A percentile compares a stretch with the other conserved stretches of the same genome.
Evolutionary conservation across 768 basidiomycete genomes (phyloP).

Genomic region (Termitomyces sp.): DNA sequence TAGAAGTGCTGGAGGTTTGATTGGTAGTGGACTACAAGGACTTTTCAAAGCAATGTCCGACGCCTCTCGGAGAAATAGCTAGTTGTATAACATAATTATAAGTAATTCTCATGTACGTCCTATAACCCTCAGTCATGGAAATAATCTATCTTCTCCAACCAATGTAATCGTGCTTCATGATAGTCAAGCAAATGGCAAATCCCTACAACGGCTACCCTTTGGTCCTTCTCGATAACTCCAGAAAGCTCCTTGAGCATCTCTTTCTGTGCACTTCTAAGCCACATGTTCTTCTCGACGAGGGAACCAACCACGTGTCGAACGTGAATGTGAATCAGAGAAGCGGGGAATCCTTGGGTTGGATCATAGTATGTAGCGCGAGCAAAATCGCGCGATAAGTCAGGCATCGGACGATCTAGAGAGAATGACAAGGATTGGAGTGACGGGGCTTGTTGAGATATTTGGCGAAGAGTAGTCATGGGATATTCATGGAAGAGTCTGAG

Average conservation of each 20-base stretch:
- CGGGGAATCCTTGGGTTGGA: constrained; percentile 1
- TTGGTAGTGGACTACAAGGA: constrained; percentile 26
- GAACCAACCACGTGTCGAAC: constrained; percentile 11
- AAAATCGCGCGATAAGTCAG: constrained; percentile 16
- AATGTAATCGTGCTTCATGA: constrained; percentile 1
- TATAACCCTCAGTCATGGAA: background rate
- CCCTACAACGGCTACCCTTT: constrained; percentile 1
- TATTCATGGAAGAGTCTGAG: constrained; percentile 20
- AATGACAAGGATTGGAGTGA: constrained; percentile 17
- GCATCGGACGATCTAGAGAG: constrained; percentile 13
- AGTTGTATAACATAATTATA: background rate
- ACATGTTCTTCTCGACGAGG: constrained; percentile 3
- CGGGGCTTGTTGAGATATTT: constrained; percentile 20
- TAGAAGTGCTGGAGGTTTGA: constrained; percentile 22
- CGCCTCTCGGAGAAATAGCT: background rate
- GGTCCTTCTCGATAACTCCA: background rate
- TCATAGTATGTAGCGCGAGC: background rate
- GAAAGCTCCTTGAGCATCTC: constrained; percentile 4
- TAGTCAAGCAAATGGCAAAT: background rate
- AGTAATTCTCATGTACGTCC: background rate
- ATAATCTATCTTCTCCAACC: background rate
- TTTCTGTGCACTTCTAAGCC: constrained; percentile 6
- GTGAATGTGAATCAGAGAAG: constrained; percentile 9
- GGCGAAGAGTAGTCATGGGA: constrained; percentile 19
- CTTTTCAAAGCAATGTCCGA: constrained; percentile 18